Conservation (phyloP, 2,329 filamentous ascomycete genomes). For the Colletotrichum costaricense region DNA sequence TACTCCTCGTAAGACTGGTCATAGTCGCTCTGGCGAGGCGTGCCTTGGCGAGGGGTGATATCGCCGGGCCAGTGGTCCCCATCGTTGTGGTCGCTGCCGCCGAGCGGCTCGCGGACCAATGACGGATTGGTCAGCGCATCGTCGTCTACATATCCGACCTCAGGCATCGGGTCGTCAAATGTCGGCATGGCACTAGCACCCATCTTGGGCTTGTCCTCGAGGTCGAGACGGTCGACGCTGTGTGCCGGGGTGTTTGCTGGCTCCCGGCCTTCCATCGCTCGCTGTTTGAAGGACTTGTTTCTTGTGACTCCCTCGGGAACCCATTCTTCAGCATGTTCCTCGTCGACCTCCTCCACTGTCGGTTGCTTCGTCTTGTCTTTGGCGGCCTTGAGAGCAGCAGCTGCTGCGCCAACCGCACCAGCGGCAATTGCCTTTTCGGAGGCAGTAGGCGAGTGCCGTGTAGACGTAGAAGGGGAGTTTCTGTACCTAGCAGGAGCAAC, state of each 20-base stretch:
- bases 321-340: slow-evolving; percentile 50
- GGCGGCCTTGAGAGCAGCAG: slow-evolving; percentile 62
- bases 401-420: slow-evolving; percentile 65
- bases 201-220: slow-evolving; percentile 67
- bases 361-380: slow-evolving; percentile 55
- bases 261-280: slow-evolving; percentile 66
- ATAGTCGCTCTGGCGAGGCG: slow-evolving; percentile 45
- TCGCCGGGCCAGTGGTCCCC: slow-evolving; percentile 45
- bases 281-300: slow-evolving; percentile 75
- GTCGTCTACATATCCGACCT: slow-evolving; percentile 75
- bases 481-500: slow-evolving; percentile 57
- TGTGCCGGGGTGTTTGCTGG: slow-evolving; percentile 68
- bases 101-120: slow-evolving; percentile 79
- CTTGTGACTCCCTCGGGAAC: slow-evolving; percentile 64
- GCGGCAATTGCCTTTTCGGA: slow-evolving; percentile 69
- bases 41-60: slow-evolving; percentile 43
- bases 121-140: slow-evolving; percentile 90
- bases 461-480: slow-evolving; percentile 65
- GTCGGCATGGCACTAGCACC: slow-evolving; percentile 77
- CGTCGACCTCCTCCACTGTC: slow-evolving; percentile 45
- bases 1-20: slow-evolving; percentile 43
- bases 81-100: slow-evolving; percentile 53
- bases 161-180: slow-evolving; percentile 77
- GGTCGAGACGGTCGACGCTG: slow-evolving; percentile 68
- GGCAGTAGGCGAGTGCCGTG: slow-evolving; percentile 61